Evolutionary conservation across 441 rosid species (phyloP), one percentile per base, ranked within the genome.

Genomic region (Eruca vesicaria): DNA sequence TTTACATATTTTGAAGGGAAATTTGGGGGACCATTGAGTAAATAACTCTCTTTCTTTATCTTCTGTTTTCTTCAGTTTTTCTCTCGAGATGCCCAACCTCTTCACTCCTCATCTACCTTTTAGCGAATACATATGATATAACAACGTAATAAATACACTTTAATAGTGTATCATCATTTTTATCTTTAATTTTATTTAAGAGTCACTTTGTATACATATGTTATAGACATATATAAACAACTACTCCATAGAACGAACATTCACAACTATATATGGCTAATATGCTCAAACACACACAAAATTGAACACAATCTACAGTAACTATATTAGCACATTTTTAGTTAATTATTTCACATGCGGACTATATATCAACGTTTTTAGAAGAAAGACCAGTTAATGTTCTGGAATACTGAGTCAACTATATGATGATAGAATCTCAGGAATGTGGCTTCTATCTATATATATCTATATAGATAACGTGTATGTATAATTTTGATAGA

Each of bases 1-100:
- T 23, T 23, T 23, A 3, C 1, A 23, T 23, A 23, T 23, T 23
- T 23, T n/a, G 8, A 48, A 15, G 9, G 33, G 16, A 55, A 56
- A 69, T 35, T 11, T 36, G 18, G 4, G 71, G 78, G 79, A 56
- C 79, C 79, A 57, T 32, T 31, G 60, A 56, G 71, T 56, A 29
- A 70, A 69, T 68, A 53, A 59, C 43, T 68, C 66, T 41, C 15
- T 41, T 41, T 63, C 33, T 55, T 35, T 43, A 52, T 69, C 60
- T 76, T 76, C 66, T 63, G 71, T 69, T 76, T 55, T 76, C 79
- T 76, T 63, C 71, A 41, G 71, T 70, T 76, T 56, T 15, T 69
- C 79, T 69, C 71, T 76, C 75, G 71, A 56, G 60, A 76, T 70
- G 75, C 79, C 66, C 75, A 41, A 52, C 33, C 19, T 52, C 69